Evolutionary conservation across 768 basidiomycete species (phyloP), one percentile per base, ranked within the genome.

Genomic region (Paxillus rubicundulus): DNA sequence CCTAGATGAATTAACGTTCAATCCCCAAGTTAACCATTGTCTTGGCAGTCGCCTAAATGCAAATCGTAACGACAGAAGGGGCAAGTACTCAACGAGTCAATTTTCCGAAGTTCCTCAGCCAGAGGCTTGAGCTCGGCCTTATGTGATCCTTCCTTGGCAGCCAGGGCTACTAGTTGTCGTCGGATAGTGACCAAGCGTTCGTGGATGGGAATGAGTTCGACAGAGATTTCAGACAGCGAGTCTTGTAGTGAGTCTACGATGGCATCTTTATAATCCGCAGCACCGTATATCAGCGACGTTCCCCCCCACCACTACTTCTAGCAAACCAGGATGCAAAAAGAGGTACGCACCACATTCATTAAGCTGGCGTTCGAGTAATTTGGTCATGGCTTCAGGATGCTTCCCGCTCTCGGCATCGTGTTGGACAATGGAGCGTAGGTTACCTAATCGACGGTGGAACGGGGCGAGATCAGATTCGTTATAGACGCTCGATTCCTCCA

Each of bases 401-500:
- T 88, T 92, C 0, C 85, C 85, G 52, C 84, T 82, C 56, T 87
- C 85, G 17, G 82, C 78, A 64, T 96, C 94, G 55, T 85, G 81
- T 57, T 86, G 86, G 49, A 99, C 83, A 61, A 98, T 96, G 55
- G 82, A 78, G 55, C 91, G 86, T 37, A 99, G 79, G 56, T 94
- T 89, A 21, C 77, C 74, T 46, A 98, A 72, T 53, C 97, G 85
- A 57, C 80, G 78, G 51, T 86, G 83, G 72, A 98, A 98, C 2
- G 97, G 94, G 27, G 79, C 78, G 28, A 98, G 85, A 73, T 97
- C 92, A 20, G 85, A 74, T 64, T 94, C 91, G 59, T 92, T 98
- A 72, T 98, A 98, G 41, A 92, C 86, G 6, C 88, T 88, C 1
- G 92, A 93, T 68, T 99, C 97, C 70, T 94, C 90, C 87, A 98